Percentiles rank a stretch among this genome's conserved stretches.
phyloP scores from a whole-genome alignment of 2,329 filamentous ascomycete genomes.

The Drechslera avenae region DNA sequence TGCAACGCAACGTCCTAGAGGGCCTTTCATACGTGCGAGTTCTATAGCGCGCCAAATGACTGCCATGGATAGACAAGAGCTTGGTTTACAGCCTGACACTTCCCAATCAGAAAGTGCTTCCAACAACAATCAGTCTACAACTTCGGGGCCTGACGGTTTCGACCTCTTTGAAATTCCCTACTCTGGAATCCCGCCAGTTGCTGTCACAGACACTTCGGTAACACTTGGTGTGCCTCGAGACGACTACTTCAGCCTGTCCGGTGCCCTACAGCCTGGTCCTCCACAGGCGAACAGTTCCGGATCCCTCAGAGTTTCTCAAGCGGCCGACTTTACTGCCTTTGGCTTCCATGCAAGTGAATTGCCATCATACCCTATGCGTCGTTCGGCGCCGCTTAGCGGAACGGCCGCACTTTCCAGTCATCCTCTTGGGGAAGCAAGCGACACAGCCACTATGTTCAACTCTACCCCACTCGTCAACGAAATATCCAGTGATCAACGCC shows the following conservation, averaged over 20 bases:
- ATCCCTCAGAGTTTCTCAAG: slow-evolving; percentile 3
- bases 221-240: slow-evolving; percentile 1
- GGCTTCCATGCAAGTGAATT: slow-evolving; percentile 4
- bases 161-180: background rate
- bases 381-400: slow-evolving; percentile 2
- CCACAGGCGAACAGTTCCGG: slow-evolving; percentile 5
- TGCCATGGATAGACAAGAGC: slow-evolving; percentile 6
- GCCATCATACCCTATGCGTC: slow-evolving; percentile 1
- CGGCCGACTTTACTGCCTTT: slow-evolving; percentile 2
- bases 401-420: slow-evolving; percentile 8
- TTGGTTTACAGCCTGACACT: slow-evolving; percentile 6
- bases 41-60: slow-evolving; percentile 5
- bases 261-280: slow-evolving; percentile 2
- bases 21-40: slow-evolving; percentile 3
- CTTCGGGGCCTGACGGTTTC: slow-evolving; percentile 1
- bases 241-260: background rate
- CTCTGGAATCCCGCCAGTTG: slow-evolving; percentile 1
- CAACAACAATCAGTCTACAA: slow-evolving; percentile 4
- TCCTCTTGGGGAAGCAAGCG: slow-evolving; percentile 4
- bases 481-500: slow-evolving; percentile 1
- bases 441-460: slow-evolving; percentile 6
- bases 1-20: slow-evolving; percentile 3
- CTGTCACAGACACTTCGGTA: slow-evolving; percentile 1
- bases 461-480: slow-evolving; percentile 2
- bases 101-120: slow-evolving; percentile 6